Percentiles rank a stretch among this genome's conserved stretches.
These are phyloP conservation scores for Gonium pectorale DNA, from an alignment of 139 green algal species.

Conservation along the genomic window DNA sequence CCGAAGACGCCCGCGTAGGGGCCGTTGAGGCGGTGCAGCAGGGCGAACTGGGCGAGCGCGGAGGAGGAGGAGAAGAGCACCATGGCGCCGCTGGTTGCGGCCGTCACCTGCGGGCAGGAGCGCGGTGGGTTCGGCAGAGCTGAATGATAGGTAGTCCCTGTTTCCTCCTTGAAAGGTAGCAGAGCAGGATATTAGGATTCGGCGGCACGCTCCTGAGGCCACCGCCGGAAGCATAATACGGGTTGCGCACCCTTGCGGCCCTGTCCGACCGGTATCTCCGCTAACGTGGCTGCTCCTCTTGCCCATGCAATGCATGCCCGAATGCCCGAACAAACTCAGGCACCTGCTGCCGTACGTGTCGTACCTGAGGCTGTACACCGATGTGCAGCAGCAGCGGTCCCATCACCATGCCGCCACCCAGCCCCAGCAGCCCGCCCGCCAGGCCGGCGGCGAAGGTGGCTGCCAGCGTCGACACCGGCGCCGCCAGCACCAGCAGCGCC, in stretches of 20 bases:
- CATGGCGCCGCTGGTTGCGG: slow-evolving; percentile 61
- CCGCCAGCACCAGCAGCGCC: slow-evolving; percentile 3
- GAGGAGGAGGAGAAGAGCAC: slow-evolving; percentile 60
- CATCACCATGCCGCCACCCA: slow-evolving; percentile 81
- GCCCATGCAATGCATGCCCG: no score
- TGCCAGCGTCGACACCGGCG: neutral
- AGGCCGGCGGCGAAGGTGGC: slow-evolving; percentile 41
- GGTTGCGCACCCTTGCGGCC: no score
- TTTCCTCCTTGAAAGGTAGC: no score
- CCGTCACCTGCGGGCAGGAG: slow-evolving; percentile 18
- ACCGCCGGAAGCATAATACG: no score
- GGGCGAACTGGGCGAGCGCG: slow-evolving; percentile 54
- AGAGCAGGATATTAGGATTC: no score
- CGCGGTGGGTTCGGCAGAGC: no score
- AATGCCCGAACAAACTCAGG: no score
- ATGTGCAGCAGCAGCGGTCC: slow-evolving; percentile 63
- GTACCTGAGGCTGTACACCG: slow-evolving; percentile 59
- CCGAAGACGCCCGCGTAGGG: slow-evolving; percentile 44
- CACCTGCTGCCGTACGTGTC: neutral
- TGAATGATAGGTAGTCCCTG: neutral
- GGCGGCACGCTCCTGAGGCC: no score
- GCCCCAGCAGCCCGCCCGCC: slow-evolving; percentile 50
- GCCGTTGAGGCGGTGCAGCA: slow-evolving; percentile 46
- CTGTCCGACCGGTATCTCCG: neutral
- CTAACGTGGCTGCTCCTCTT: neutral